A percentile compares a stretch with the other conserved stretches of the same genome.
These are phyloP conservation scores for Hypsizygus marmoreus DNA, from an alignment of 768 basidiomycete species.

Conservation along the genomic window DNA sequence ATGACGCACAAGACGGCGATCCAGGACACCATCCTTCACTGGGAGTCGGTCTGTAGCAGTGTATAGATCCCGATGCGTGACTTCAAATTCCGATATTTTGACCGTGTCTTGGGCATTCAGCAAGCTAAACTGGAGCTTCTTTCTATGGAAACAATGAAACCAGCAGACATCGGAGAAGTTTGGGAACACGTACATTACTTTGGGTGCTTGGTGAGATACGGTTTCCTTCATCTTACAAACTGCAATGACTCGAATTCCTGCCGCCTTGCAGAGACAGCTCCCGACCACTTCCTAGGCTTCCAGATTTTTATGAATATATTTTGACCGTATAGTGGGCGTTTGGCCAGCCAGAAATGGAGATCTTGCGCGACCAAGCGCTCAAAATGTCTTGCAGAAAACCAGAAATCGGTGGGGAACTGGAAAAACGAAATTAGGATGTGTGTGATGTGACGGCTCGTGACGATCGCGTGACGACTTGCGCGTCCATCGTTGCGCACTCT, in stretches of 20 bases:
- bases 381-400: not conserved
- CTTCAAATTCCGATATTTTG: conserved; percentile 93
- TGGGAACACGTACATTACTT: conserved; percentile 10
- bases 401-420: not conserved
- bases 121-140: conserved; percentile 94
- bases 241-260: not conserved
- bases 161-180: not conserved
- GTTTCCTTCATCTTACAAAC: conserved; percentile 69
- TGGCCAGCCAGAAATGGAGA: not conserved
- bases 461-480: conserved; percentile 59
- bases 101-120: conserved; percentile 95
- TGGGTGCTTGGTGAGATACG: conserved; percentile 65
- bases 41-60: conserved; percentile 81
- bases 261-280: not conserved
- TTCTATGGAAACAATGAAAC: conserved; percentile 48
- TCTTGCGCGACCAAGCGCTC: conserved; percentile 2
- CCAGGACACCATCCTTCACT: conserved; percentile 90
- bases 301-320: too few relatives aligned
- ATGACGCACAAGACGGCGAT: conserved; percentile 77
- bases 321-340: too few relatives aligned
- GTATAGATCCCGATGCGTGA: conserved; percentile 91
- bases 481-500: conserved; percentile 35
- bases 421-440: conserved; percentile 16
- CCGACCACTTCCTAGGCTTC: not conserved
- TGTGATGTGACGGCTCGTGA: conserved; percentile 35